phyloP scores from a whole-genome alignment of 352 stramenopile genomes.

The Pythium guiyangense region DNA sequence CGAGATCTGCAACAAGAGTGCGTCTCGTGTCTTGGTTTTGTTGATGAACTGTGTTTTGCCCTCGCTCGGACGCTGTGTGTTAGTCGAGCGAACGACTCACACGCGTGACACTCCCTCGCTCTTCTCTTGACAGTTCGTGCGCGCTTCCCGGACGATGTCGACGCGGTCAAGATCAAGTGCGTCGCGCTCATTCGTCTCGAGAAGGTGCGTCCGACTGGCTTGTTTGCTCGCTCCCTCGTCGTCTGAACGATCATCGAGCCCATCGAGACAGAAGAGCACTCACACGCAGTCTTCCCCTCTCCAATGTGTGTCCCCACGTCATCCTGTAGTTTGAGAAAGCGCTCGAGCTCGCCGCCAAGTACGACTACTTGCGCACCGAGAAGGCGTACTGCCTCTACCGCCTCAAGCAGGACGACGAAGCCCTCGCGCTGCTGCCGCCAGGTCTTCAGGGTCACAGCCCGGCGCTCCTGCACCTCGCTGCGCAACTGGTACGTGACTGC shows the following conservation, averaged over 20 bases:
- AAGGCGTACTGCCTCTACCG: constrained; percentile 81
- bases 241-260: too few relatives aligned
- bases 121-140: constrained; percentile 44
- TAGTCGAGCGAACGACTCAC: background rate
- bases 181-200: constrained; percentile 75
- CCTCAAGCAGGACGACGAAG: constrained; percentile 69
- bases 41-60: background rate
- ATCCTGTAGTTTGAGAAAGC: constrained; percentile 76
- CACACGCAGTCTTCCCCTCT: background rate
- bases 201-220: constrained; percentile 34
- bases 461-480: constrained; percentile 59
- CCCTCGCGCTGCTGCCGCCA: constrained; percentile 32
- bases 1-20: constrained; percentile 88
- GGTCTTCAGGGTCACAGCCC: constrained; percentile 28
- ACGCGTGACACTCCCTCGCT: background rate
- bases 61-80: background rate
- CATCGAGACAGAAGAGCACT: background rate
- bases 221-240: too few relatives aligned
- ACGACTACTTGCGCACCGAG: constrained; percentile 57
- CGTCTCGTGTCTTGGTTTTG: constrained; percentile 1
- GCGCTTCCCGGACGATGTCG: constrained; percentile 62
- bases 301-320: background rate
- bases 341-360: constrained; percentile 69
- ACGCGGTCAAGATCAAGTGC: constrained; percentile 82
- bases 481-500: constrained; percentile 43